Base-by-base conservation (phyloP, 176 grass and related monocot genomes). In the Urochloa ruziziensis region DNA sequence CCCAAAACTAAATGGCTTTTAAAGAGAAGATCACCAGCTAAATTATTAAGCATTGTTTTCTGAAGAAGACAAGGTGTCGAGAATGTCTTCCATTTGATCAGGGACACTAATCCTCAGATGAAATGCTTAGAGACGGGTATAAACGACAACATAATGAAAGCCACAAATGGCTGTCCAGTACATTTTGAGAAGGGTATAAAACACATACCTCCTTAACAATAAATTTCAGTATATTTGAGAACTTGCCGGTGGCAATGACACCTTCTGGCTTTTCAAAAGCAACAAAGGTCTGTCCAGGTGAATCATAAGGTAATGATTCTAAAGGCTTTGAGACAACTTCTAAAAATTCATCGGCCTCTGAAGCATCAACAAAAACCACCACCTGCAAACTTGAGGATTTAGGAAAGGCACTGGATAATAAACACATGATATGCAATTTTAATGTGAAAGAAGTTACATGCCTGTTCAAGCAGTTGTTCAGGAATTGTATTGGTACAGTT, bases 401-500 rank as follows among this genome's bases (percentile, higher is more conserved):
- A 74, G 80, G 40, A 87, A 70, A 82, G 8, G 19, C 10, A 53
- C 30, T n/a, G 12, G 68, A 51, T 34, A 24, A 73, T 37, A 49
- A 70, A 76, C 9, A 58, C 18, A 36, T 25, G 14, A 67, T 44
- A 80, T 75, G 25, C 7, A 47, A 9, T 21, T 29, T 74, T 19
- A 43, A 43, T 36, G 49, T 34, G 75, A 81, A 77, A 79, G 47
- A 79, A 68, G 28, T 72, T 51, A 4, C 39, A 83, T 78, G 87
- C 97, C 84, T 94, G 87, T 88, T 99, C 97, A 78, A 99, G 97
- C 60, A 99, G 82, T 29, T 99, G 97, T 68, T 99, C 97, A n/a
- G 93, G 85, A 70, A 99, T 99, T 68, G 97, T 99, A 67, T 99
- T 99, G 67, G 97, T 90, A 86, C 97, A 99, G 83, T 99, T 99